Evolutionary conservation across 371 early-diverging fungal species (phyloP).

Genomic region (Syncephalastrum contaminatum): DNA sequence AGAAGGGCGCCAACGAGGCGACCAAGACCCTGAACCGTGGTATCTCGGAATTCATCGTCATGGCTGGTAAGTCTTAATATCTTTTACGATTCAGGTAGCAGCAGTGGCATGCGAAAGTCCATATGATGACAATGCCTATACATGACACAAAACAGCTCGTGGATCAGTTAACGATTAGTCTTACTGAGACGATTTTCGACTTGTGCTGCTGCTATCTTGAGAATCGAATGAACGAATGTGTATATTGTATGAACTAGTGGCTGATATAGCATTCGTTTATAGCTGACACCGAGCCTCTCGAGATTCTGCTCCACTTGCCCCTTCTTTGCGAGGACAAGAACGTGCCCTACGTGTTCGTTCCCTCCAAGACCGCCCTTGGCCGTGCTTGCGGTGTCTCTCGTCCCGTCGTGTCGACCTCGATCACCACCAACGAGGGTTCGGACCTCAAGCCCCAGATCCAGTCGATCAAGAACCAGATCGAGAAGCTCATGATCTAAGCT

Average conservation of each 20-base stretch:
- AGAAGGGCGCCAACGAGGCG: constrained; percentile 99
- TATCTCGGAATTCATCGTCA: constrained; percentile 97
- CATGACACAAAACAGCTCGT: constrained; percentile 12
- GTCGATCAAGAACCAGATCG: constrained; percentile 90
- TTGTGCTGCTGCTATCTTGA: constrained; percentile 1
- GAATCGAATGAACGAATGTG: constrained; percentile 3
- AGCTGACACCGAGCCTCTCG: constrained; percentile 97
- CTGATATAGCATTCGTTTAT: constrained; percentile 3
- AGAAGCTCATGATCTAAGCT: constrained; percentile 85
- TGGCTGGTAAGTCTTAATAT: constrained; percentile 70
- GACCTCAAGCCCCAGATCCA: constrained; percentile 93
- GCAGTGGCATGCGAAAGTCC: constrained; percentile 1
- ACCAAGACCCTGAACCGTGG: constrained; percentile 99
- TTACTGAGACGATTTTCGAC: constrained; percentile 16
- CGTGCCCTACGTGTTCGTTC: constrained; percentile 96
- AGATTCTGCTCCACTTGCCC: constrained; percentile 96
- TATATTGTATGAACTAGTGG: not conserved
- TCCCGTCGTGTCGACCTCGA: constrained; percentile 90
- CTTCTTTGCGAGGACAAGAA: constrained; percentile 99
- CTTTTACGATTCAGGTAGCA: not conserved
- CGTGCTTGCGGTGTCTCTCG: constrained; percentile 98
- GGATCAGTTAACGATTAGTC: constrained; percentile 27
- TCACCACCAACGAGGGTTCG: constrained; percentile 96
- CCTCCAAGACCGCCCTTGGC: constrained; percentile 96
- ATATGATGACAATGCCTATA: constrained; percentile 14